Percentiles rank a stretch among this genome's conserved stretches.
Evolutionary conservation across 345 rosid species (phyloP).

Genomic region (Cardamine occulta): DNA sequence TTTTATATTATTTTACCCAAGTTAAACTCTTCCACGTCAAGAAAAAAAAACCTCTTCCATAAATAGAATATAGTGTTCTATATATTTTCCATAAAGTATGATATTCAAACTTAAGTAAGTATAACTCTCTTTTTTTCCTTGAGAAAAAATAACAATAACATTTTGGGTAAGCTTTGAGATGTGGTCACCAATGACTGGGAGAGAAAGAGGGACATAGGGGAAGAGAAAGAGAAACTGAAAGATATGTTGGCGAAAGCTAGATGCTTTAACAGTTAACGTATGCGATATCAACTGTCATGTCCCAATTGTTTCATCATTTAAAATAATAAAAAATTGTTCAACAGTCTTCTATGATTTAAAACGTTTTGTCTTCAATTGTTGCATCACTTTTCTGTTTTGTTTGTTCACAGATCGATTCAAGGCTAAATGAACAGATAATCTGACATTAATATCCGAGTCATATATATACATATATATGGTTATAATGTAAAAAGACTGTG

Average conservation of each 20-base stretch:
- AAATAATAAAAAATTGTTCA: no score
- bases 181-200: slow-evolving; percentile 24
- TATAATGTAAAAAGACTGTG: not conserved
- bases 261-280: slow-evolving; percentile 18
- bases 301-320: not conserved
- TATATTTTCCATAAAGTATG: slow-evolving; percentile 2
- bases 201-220: not conserved
- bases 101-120: slow-evolving; percentile 13
- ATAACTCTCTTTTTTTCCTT: slow-evolving; percentile 12
- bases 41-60: not conserved
- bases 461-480: not conserved
- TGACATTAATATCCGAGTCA: not conserved
- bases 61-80: not conserved
- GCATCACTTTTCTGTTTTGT: no score
- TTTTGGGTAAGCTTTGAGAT: slow-evolving; percentile 30
- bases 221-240: slow-evolving; percentile 5
- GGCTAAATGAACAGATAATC: slow-evolving; percentile 2
- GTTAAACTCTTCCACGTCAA: not conserved
- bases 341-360: not conserved
- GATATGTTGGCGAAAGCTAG: slow-evolving; percentile 1
- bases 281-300: slow-evolving; percentile 15
- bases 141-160: slow-evolving; percentile 10
- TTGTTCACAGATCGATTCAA: not conserved
- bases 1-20: not conserved
- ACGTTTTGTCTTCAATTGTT: not conserved